Evolutionary conservation across 345 rosid genomes (phyloP).

Genomic region (Rhizophora apiculata): DNA sequence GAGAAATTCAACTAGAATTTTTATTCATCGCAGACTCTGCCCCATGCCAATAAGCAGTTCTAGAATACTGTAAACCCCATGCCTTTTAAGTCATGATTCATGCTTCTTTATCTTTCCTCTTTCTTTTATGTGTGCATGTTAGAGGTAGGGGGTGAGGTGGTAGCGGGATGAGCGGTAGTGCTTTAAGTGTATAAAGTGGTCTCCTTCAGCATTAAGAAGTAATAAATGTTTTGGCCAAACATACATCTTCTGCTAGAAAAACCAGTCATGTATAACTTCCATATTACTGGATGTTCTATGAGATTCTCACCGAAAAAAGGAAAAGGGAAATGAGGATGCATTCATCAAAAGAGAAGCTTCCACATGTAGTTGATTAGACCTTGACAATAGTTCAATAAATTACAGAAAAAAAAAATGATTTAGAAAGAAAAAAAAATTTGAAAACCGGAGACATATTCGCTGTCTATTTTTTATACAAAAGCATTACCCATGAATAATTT

Average conservation of each 20-base stretch:
- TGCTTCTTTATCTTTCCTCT: no score
- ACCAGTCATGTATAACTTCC: not conserved
- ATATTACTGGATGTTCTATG: not conserved
- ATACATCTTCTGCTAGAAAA: not conserved
- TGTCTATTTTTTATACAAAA: conserved; percentile 10
- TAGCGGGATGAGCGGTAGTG: no score
- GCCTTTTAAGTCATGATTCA: not conserved
- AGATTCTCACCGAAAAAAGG: no score
- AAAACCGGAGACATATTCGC: not conserved
- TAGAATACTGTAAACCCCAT: not conserved
- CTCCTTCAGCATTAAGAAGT: not conserved
- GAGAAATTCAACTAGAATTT: not conserved
- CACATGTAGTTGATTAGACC: no score
- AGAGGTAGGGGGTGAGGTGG: no score
- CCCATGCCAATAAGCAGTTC: not conserved
- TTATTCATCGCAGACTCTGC: not conserved
- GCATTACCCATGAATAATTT: conserved; percentile 75
- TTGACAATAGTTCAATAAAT: no score
- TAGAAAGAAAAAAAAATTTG: not conserved
- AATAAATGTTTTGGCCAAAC: not conserved
- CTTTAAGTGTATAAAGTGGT: not conserved
- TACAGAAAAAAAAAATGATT: no score
- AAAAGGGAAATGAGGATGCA: no score
- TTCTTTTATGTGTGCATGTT: no score
- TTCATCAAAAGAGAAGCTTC: no score